phyloP scores from a whole-genome alignment of 768 basidiomycete genomes.

The Atractiella rhizophila region DNA sequence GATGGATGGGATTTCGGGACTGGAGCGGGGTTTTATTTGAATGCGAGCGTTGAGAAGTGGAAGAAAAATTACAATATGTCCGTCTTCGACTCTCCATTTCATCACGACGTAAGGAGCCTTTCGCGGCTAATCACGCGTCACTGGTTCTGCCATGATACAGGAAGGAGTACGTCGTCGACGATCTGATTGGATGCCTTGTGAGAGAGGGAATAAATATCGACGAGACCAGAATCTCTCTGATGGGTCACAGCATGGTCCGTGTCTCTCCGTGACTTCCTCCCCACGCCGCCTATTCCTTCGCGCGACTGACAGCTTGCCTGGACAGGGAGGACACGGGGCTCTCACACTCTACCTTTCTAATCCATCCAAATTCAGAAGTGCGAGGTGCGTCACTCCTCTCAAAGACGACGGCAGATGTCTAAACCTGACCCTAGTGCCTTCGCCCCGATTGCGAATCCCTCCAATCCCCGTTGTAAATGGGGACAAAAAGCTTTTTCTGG shows the following conservation, averaged over 20 bases:
- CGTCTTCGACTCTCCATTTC: neutral
- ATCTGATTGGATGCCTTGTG: conserved; percentile 28
- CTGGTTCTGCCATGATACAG: too few species aligned
- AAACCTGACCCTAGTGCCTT: conserved; percentile 81
- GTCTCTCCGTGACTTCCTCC: neutral
- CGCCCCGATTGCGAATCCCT: conserved; percentile 61
- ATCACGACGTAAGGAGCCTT: too few species aligned
- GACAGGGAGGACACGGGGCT: conserved; percentile 63
- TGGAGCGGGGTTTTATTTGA: conserved; percentile 82
- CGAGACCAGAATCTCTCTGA: conserved; percentile 54
- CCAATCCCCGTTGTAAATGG: conserved; percentile 65
- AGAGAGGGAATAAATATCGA: conserved; percentile 30
- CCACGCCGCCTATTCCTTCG: neutral
- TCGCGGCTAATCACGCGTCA: too few species aligned
- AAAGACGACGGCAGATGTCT: too few species aligned
- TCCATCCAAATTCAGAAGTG: too few species aligned
- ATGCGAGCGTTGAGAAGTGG: conserved; percentile 42
- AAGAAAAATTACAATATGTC: conserved; percentile 22
- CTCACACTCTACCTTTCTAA: conserved; percentile 67
- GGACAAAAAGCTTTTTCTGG: conserved; percentile 72
- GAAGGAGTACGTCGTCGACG: conserved; percentile 56
- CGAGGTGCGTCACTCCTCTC: too few species aligned
- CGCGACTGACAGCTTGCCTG: neutral
- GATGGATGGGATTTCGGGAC: conserved; percentile 20
- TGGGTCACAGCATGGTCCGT: conserved; percentile 73